Evolutionary conservation across 805 yeast species (phyloP).

Genomic region (Ogataea methanolica): DNA sequence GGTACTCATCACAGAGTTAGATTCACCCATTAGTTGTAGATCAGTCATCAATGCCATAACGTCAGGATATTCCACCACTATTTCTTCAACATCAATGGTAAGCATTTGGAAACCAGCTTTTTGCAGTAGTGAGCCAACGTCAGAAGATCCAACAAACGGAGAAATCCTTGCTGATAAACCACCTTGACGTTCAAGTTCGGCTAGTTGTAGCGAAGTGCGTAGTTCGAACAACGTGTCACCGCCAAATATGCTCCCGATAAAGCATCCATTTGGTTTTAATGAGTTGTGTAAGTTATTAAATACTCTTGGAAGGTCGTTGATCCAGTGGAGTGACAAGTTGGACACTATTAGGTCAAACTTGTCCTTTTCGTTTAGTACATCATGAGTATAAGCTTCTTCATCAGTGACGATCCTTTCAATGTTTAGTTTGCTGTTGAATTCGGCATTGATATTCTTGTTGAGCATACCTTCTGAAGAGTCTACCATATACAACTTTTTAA

Average conservation of each 20-base stretch:
- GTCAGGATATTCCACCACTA: slow-evolving; percentile 75
- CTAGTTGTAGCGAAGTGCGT: slow-evolving; percentile 73
- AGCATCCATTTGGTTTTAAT: slow-evolving; percentile 75
- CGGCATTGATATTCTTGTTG: slow-evolving; percentile 43
- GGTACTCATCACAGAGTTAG: slow-evolving; percentile 46
- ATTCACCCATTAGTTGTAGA: slow-evolving; percentile 79
- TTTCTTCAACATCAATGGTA: slow-evolving; percentile 81
- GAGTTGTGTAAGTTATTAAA: slow-evolving; percentile 51
- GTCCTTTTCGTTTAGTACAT: slow-evolving; percentile 33
- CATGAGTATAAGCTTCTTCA: slow-evolving; percentile 57
- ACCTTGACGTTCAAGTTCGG: slow-evolving; percentile 75
- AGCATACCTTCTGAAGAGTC: slow-evolving; percentile 57
- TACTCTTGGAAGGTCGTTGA: slow-evolving; percentile 72
- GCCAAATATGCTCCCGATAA: slow-evolving; percentile 76
- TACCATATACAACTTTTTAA: slow-evolving; percentile 56
- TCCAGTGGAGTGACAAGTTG: slow-evolving; percentile 77
- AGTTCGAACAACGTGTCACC: slow-evolving; percentile 84
- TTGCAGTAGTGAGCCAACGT: slow-evolving; percentile 67
- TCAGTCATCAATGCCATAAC: slow-evolving; percentile 63
- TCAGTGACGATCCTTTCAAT: slow-evolving; percentile 54
- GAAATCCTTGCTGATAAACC: slow-evolving; percentile 79
- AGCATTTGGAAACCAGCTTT: slow-evolving; percentile 75
- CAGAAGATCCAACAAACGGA: slow-evolving; percentile 75
- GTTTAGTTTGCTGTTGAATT: slow-evolving; percentile 40
- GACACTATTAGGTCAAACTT: slow-evolving; percentile 67